Conservation (phyloP, 495 filamentous ascomycete species). For the Aspergillus conjunctus region DNA sequence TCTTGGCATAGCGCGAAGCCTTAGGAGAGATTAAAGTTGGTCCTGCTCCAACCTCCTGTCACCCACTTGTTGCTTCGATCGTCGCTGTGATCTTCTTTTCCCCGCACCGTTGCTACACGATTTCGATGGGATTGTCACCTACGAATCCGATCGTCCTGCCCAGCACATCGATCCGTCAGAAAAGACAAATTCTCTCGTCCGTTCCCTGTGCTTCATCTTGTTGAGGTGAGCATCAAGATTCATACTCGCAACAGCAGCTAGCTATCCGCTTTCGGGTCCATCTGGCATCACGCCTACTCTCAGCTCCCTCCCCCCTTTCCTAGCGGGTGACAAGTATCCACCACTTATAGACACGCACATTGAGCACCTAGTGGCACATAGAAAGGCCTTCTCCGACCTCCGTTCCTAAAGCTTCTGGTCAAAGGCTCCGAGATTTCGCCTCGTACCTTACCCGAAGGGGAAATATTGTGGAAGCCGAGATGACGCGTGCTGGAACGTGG, state of each 20-base stretch:
- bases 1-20: constrained; percentile 30
- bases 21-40: constrained; percentile 31
- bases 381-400: background rate
- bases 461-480: background rate
- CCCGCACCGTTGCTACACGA: constrained; percentile 29
- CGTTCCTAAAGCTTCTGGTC: constrained; percentile 9
- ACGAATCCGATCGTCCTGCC: constrained; percentile 6
- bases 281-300: too few species aligned
- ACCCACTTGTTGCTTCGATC: constrained; percentile 27
- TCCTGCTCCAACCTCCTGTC: constrained; percentile 21
- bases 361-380: background rate
- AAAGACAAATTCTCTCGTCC: background rate
- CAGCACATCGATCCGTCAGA: constrained; percentile 1
- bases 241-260: constrained; percentile 8
- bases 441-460: constrained; percentile 9
- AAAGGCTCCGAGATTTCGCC: constrained; percentile 19
- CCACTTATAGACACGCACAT: background rate
- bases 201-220: background rate
- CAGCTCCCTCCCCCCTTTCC: background rate
- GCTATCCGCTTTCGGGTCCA: constrained; percentile 2
- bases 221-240: constrained; percentile 2
- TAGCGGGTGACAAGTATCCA: constrained; percentile 1
- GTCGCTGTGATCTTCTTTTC: constrained; percentile 27
- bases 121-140: constrained; percentile 7
- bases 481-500: background rate